These are phyloP conservation scores for Luzula sylvatica DNA, from an alignment of 176 grass and related monocot genomes.

Conservation along the genomic window DNA sequence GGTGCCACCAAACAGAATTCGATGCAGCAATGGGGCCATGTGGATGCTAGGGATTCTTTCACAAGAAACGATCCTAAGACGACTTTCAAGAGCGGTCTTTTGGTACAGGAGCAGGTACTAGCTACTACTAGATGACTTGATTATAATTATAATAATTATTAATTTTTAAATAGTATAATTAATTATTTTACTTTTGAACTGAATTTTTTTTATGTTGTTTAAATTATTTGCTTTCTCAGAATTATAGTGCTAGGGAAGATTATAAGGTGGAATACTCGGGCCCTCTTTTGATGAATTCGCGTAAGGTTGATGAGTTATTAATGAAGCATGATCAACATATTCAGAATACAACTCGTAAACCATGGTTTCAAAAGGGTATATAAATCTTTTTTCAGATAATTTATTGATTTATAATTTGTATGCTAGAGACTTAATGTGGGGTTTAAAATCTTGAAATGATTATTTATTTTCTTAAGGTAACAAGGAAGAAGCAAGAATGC, in stretches of 20 bases:
- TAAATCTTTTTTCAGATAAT: background rate
- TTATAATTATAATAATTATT: conserved; percentile 19
- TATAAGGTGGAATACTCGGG: conserved; percentile 54
- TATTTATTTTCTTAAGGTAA: no score
- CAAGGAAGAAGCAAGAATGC: no score
- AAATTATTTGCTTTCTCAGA: conserved; percentile 22
- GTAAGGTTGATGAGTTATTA: conserved; percentile 68
- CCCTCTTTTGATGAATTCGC: conserved; percentile 42
- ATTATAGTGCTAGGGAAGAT: conserved; percentile 29
- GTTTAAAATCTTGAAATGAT: no score
- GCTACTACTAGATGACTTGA: no score
- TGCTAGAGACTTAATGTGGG: background rate
- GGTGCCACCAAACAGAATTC: conserved; percentile 32
- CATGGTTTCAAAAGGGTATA: conserved; percentile 73
- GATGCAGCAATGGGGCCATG: conserved; percentile 68
- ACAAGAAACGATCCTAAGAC: conserved; percentile 21
- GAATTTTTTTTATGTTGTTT: background rate
- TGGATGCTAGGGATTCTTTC: conserved; percentile 29
- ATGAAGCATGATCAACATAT: conserved; percentile 65
- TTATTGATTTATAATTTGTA: background rate
- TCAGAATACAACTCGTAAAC: conserved; percentile 35
- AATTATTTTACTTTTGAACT: background rate
- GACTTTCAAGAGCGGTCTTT: conserved; percentile 14
- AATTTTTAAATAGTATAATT: no score
- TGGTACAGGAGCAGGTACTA: conserved; percentile 17